Base-by-base conservation (phyloP, 176 grass and related monocot genomes). In the Zea luxurians region DNA sequence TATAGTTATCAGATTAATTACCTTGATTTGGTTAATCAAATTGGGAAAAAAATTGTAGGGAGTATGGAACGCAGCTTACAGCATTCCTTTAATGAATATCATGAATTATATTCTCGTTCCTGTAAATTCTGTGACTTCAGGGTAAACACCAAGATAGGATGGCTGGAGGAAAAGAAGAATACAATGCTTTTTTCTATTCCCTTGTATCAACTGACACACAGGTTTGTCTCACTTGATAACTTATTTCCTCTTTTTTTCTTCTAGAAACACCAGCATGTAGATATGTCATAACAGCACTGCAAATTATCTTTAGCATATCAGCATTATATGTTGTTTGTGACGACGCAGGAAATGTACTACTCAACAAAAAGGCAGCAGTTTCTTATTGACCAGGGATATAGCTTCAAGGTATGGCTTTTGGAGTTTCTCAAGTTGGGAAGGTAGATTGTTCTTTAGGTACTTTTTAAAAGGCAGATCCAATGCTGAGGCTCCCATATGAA, bases 91-190 rank as follows among this genome's bases (percentile, higher is more conserved):
- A 58, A 58, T 0, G 7, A 58, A 7, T 58, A 58, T 58, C 55
- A 5, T 79, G 7, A 62, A 47, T 71, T 58, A 4, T 41, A 55
- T 62, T 85, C 18, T 18, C 36, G 27, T 65, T 52, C 7, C 50
- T 82, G 48, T 61, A 38, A 68, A 66, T n/a, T 80, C 46, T 70
- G 34, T 45, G 64, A 41, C 52, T 78, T 17, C 64, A 98, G 95
- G 95, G 95, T 74, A 87, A 89, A 77, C 89, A 86, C 35, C 95
- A 98, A 90, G 95, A 98, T 84, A 90, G 95, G 78, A 86, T 98
- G 85, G 91, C 95, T 82, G 95, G 95, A 42, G 95, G 95, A 48
- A 98, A 98, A 92, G 95, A 98, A 94, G 95, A 98, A 85, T 98
- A 98, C 85, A 98, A 98, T 83, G 95, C 95, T 64, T 98, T 94